Base-by-base conservation (phyloP, 495 filamentous ascomycete species). In the Trichoderma reesei region DNA sequence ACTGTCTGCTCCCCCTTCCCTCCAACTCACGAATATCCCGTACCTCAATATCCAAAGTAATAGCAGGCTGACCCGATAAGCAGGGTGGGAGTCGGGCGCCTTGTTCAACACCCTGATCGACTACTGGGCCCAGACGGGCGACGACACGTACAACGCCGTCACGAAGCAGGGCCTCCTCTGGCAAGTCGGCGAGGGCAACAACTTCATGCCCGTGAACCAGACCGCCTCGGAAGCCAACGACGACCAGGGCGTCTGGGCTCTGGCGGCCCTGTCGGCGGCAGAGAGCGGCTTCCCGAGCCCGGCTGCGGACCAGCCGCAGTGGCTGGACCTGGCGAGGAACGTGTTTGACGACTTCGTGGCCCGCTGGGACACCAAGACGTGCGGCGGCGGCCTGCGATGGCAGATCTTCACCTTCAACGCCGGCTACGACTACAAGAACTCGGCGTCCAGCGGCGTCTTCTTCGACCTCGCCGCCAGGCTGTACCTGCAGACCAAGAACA, bases 161-260 rank as follows among this genome's bases (percentile, higher is more conserved):
- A 87, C 86, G 2, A 81, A 68, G 5, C 83, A 91, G 65, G 91
- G 80, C 0, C 68, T 96, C 62, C 68, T 88, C 2, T 88, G 83
- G 72, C 92, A 96, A 72, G 82, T 80, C 14, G 87, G 88, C 14
- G 78, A 82, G 10, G 78, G 86, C 54, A 72, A 76, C 9, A 82
- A 92, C 64, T 94, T 85, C 71, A 90, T 92, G 88, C 90, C 92
- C 0, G 72, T 75, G 10, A 96, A 96, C 72, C 90, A 96, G 69
- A 89, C 88, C 33, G 81, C 85, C 63, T 86, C 87, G 0, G 74
- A 83, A 60, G 89, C 90, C 60, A 95, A 95, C 72, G 90, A 95
- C 68, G 90, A 95, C 70, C 91, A 94, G 69, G 86, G 81, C 0
- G 94, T 96, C 69, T 96, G 90, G 91, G 91, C 80, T 36, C 85